Base-by-base conservation (phyloP, 192 early-diverging fungal genomes). In the Coemansia reversa region DNA sequence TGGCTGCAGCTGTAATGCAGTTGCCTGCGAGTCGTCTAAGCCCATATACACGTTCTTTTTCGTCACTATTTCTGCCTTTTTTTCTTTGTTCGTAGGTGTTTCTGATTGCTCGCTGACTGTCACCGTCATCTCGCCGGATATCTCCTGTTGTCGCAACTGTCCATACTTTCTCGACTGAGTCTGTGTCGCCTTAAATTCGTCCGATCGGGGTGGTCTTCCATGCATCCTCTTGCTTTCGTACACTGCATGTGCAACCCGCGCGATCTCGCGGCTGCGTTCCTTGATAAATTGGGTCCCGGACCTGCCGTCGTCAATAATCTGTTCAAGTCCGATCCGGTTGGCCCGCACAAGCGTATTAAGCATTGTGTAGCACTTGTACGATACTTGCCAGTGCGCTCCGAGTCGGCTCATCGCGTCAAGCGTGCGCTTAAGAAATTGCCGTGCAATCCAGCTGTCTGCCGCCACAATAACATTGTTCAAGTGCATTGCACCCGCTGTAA, bases 361-460 rank as follows among this genome's bases (percentile, higher is more conserved):
- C 77, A 80, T 80, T 12, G 68, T 80, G 64, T 80, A 74, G 69
- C 77, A 80, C 60, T 80, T 80, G 58, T 74, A 80, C 6, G 77
- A 80, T 16, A 80, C 77, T 35, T 74, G 72, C 77, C 77, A 80
- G 47, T 80, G 77, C 9, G 77, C 77, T 12, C 77, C 77, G 11
- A 74, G 70, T 12, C 77, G 67, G 45, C 77, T 80, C 68, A 81
- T 81, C 55, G 76, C 74, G 20, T 81, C 60, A 19, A 81, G 67
- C 9, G 79, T 81, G 60, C 74, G 72, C 63, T 81, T 81, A 53
- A 81, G 74, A 33, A 76, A 81, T 7, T 66, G 66, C 4, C 79
- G 66, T n/a, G 79, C 79, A 53, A 76, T 66, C 74, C 70, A 66
- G 65, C 79, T 70, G 33, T 81, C 73, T 11, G 79, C 72, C 25